Conservation (phyloP, 192 early-diverging fungal species). For the Entrophospora sp. region DNA sequence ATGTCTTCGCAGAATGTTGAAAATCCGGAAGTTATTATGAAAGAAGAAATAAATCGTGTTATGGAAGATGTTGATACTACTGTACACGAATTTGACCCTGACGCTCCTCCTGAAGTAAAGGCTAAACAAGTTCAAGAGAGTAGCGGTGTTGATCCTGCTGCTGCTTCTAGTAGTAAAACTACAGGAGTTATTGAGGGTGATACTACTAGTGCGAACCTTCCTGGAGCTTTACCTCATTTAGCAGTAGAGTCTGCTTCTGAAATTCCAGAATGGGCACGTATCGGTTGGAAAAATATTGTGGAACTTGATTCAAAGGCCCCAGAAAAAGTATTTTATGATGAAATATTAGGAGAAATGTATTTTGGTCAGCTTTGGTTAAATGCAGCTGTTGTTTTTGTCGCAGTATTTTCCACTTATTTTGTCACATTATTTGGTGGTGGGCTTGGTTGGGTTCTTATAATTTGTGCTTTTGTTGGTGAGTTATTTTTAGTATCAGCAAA, state of each 20-base stretch:
- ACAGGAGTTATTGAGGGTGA: neutral
- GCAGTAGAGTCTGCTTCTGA: neutral
- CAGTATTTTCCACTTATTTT: conserved; percentile 2
- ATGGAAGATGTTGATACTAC: neutral
- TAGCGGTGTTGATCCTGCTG: neutral
- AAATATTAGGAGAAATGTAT: conserved; percentile 11
- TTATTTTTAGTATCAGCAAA: neutral
- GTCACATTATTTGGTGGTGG: conserved; percentile 12
- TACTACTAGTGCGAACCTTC: neutral
- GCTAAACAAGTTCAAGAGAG: neutral
- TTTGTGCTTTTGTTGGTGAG: conserved; percentile 16
- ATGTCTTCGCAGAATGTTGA: too few species aligned
- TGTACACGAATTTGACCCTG: neutral
- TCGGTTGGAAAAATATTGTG: conserved; percentile 7
- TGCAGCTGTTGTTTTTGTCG: conserved; percentile 8
- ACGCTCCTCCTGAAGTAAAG: conserved; percentile 5
- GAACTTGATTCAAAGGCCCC: neutral
- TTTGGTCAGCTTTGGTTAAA: conserved; percentile 17
- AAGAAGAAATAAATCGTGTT: neutral
- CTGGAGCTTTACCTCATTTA: conserved; percentile 1
- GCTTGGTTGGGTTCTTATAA: conserved; percentile 11
- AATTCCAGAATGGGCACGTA: conserved; percentile 10
- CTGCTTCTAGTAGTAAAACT: neutral
- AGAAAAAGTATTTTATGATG: conserved; percentile 4
- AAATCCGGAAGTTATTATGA: too few species aligned